A percentile compares a stretch with the other conserved stretches of the same genome.
Evolutionary conservation across 2,329 filamentous ascomycete species (phyloP).

Genomic region (Dactylellina leptospora): DNA sequence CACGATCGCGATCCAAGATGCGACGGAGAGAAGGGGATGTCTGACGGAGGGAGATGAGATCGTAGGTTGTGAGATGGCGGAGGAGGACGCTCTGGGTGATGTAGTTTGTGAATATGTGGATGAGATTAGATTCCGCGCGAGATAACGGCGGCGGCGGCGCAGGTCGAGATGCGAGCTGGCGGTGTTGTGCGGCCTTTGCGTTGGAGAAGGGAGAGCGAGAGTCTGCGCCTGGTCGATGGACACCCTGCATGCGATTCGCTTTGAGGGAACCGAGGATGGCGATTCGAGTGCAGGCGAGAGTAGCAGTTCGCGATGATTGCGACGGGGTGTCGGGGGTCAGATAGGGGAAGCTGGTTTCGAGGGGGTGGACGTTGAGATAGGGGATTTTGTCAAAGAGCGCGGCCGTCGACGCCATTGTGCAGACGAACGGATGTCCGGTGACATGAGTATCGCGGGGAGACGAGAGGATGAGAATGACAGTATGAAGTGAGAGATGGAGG

Average conservation of each 20-base stretch:
- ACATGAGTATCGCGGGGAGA: too few relatives aligned
- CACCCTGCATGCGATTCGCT: constrained; percentile 30
- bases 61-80: constrained; percentile 27
- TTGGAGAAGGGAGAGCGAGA: background rate
- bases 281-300: constrained; percentile 47
- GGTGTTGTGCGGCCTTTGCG: background rate
- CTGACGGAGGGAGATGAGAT: constrained; percentile 42
- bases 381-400: constrained; percentile 32
- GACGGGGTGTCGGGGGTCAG: constrained; percentile 32
- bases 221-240: background rate
- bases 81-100: constrained; percentile 38
- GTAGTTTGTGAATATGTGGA: constrained; percentile 33
- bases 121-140: constrained; percentile 12
- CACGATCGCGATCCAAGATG: constrained; percentile 36
- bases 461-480: background rate
- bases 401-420: constrained; percentile 17
- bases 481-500: background rate
- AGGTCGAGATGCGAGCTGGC: background rate
- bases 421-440: too few relatives aligned
- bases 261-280: constrained; percentile 50
- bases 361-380: constrained; percentile 36
- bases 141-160: background rate
- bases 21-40: constrained; percentile 34
- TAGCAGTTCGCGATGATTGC: constrained; percentile 17
- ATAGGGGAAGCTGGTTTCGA: constrained; percentile 43